Evolutionary conservation across 2,329 filamentous ascomycete species (phyloP), one percentile per base, ranked within the genome.

Genomic region (Blumeria graminis): DNA sequence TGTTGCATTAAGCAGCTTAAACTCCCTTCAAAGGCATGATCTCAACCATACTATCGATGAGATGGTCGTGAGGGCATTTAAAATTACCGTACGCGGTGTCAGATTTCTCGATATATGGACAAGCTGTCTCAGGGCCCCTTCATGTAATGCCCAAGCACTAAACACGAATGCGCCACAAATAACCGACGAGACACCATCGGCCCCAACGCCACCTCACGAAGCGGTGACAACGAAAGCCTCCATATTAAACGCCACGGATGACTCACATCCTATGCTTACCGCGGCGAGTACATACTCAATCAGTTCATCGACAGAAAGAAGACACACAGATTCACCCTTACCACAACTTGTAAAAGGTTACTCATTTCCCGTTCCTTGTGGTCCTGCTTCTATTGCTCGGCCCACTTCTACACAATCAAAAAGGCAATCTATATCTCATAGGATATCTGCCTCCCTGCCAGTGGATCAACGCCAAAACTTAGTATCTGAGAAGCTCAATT

Each of bases 21-120:
- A 16, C 9, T 16, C 50, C 7, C 68, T 71, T 13, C 71, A 74
- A 0, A 66, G 70, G 0, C 76, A 82, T 34, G 74, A 79, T 50
- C 73, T 84, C 11, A 86, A 86, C 63, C 79, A 84, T 62, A 78
- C 90, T 57, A 78, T 95, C 57, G 90, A 96, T 65, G 86, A 94
- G 67, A 87, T 96, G 78, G 84, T 96, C 28, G 71, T 94, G 56
- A 92, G 89, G 68, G 89, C 89, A 0, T 96, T 94, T 72, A 88
- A 85, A 65, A 88, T 96, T 55, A 85, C 94, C n/a, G 90, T 82
- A 52, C 82, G 90, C 63, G 88, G 86, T 13, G 87, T 95, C 32
- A 77, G 83, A 48, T 96, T 98, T 65, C 75, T 94, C 45, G 92
- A 98, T 62, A 76, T 90, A 1, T 81, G 92, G 71, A 82, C 85